These are phyloP conservation scores for Quercus engelmannii DNA, from an alignment of 306 rosid genomes.

Conservation along the genomic window DNA sequence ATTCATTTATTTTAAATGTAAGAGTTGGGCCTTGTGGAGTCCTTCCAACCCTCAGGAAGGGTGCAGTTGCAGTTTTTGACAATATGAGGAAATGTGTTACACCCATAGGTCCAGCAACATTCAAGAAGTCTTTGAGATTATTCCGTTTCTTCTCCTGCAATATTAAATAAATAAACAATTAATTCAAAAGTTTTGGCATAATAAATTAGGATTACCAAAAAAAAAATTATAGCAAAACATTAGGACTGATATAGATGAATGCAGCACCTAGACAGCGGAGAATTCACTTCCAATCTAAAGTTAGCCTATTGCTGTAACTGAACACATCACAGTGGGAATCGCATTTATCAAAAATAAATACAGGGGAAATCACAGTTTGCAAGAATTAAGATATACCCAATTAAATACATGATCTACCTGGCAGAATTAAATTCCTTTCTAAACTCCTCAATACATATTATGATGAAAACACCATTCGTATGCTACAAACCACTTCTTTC, in stretches of 20 bases:
- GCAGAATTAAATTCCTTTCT: slow-evolving; percentile 4
- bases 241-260: too few relatives aligned
- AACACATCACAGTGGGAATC: not conserved
- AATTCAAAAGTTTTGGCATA: slow-evolving; percentile 3
- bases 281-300: not conserved
- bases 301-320: not conserved
- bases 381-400: not conserved
- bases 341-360: not conserved
- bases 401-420: not conserved
- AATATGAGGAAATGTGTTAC: slow-evolving; percentile 92
- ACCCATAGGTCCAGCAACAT: slow-evolving; percentile 96
- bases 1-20: slow-evolving; percentile 71
- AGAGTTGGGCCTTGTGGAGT: slow-evolving; percentile 98
- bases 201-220: not conserved
- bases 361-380: not conserved
- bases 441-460: not conserved
- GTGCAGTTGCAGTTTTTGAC: slow-evolving; percentile 72
- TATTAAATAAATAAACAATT: not conserved
- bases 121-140: slow-evolving; percentile 78
- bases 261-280: not conserved
- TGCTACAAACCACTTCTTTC: not conserved
- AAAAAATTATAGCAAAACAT: too few relatives aligned
- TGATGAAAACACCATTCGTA: not conserved
- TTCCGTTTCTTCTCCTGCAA: slow-evolving; percentile 92
- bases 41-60: slow-evolving; percentile 84